Evolutionary conservation across 345 rosid genomes (phyloP), one percentile per base, ranked within the genome.

Genomic region (thale cress (Arabidopsis thaliana)): DNA sequence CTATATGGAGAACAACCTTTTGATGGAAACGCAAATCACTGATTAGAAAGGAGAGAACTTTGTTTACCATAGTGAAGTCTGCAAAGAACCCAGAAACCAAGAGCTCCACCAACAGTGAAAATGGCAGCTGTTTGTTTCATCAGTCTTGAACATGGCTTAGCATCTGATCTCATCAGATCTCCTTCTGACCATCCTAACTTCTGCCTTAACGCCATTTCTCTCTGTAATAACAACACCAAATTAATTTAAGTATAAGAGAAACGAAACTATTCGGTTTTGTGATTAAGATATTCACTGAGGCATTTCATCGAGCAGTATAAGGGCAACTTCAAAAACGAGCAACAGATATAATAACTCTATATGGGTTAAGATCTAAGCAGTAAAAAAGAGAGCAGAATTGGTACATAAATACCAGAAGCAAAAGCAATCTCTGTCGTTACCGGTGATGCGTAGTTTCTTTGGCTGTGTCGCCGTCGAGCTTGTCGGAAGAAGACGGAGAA

Each of bases 11-110:
- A 25, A 20, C 34, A 56, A 30, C 16, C 1, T 23, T 13, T 59
- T 50, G 34, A 3, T 52, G 34, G 12, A 34, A 71, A 22, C 6
- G 36, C 37, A 12, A 57, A 11, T 3, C 9, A 33, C 12, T 66
- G 42, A 58, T 2, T 49, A 38, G 58, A 38, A 59, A 56, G 45
- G 41, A 72, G 16, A n/a, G 61, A 64, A 68, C 20, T 14, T 69
- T 48, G 13, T 1, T 9, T 72, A 89, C 97, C 97, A 62, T 88
- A 88, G 71, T 91, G 97, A 69, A 89, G 74, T 74, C 89, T 83
- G 66, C 93, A 89, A 42, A 92, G 92, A 75, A 92, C 80, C 97
- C 96, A 92, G 82, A 92, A 92, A 7, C 88, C 93, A 11, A 92
- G 75, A 34, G 87, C 96, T 74, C 97, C 96, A 22, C 93, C 97